Evolutionary conservation across 495 filamentous ascomycete genomes (phyloP), one percentile per base, ranked within the genome.

Genomic region (Letharia lupina): DNA sequence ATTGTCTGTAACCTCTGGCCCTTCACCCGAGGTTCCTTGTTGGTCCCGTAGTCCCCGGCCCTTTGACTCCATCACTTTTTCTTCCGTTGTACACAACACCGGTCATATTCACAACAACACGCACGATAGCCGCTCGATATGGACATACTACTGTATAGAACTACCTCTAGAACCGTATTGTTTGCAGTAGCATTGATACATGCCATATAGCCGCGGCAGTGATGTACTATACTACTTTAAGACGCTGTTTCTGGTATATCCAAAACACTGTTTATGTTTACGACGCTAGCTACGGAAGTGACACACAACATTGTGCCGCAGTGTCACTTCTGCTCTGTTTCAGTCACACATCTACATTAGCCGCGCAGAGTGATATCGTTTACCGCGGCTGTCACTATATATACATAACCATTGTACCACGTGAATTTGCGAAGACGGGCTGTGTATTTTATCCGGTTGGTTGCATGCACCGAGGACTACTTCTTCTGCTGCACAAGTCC

Each of bases 401-500:
- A 57, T 18, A 57, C 7, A 57, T 37, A 57, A 18, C 20, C 10
- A 37, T 6, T 20, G 5, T 57, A 20, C 31, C 15, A 9, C 54
- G 13, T 33, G 54, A 57, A 4, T 57, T 2, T 57, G 31, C 3
- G 2, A 9, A 35, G 15, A 28, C 31, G 33, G 33, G 54, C 54
- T 35, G 54, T 35, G 33, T 57, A 37, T 57, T 52, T 57, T 37
- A 56, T 18, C 54, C 33, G 54, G 54, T 57, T 57, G 33, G 54
- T 16, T 57, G 54, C 54, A 57, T 4, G 8, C 15, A 10, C 33
- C 31, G 33, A 57, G 33, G 15, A 1, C 3, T 18, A 16, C 31
- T 37, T 37, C 54, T 39, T 39, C 13, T 54, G 1, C 45, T 33
- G 12, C 28, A 33, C 54, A 57, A 1, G 7, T 37, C 4, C 28